Percentiles rank a stretch among this genome's conserved stretches.
phyloP scores from a whole-genome alignment of 495 filamentous ascomycete species.

The Trichoderma gamsii region DNA sequence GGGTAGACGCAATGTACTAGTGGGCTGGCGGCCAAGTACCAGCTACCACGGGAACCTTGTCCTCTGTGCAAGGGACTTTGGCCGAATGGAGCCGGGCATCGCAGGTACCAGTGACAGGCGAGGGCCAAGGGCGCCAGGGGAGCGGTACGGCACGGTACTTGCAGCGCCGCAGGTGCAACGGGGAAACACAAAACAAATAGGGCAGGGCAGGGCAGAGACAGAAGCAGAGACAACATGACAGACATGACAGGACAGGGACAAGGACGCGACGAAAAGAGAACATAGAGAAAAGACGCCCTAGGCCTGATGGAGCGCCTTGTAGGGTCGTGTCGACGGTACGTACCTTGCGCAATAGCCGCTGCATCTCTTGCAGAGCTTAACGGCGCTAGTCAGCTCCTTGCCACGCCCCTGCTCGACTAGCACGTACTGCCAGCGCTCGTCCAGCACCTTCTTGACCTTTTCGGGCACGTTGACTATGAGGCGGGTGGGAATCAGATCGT shows the following conservation, averaged over 20 bases:
- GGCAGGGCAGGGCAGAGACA: neutral
- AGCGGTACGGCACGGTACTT: neutral
- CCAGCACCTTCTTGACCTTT: constrained; percentile 87
- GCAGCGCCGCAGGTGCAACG: neutral
- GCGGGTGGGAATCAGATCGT: constrained; percentile 88
- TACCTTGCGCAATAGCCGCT: constrained; percentile 82
- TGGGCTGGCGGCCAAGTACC: neutral
- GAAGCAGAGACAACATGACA: neutral
- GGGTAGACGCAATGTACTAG: neutral
- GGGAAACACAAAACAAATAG: neutral
- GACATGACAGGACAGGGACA: neutral
- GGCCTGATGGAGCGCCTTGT: constrained; percentile 15
- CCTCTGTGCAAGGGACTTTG: neutral
- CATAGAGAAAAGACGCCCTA: neutral
- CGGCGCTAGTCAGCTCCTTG: constrained; percentile 93
- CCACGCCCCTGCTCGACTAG: constrained; percentile 83
- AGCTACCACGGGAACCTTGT: neutral
- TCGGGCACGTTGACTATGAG: constrained; percentile 94
- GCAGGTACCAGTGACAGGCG: neutral
- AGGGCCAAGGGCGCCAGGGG: neutral
- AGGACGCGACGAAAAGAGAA: constrained; percentile 1
- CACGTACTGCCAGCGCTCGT: constrained; percentile 93
- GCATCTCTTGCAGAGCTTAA: constrained; percentile 95
- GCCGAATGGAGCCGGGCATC: neutral
- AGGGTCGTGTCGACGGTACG: constrained; percentile 28